Percentiles rank a stretch among this genome's conserved stretches.
Conservation (phyloP, 179 eudicot genomes). For the Camellia oleifera region DNA sequence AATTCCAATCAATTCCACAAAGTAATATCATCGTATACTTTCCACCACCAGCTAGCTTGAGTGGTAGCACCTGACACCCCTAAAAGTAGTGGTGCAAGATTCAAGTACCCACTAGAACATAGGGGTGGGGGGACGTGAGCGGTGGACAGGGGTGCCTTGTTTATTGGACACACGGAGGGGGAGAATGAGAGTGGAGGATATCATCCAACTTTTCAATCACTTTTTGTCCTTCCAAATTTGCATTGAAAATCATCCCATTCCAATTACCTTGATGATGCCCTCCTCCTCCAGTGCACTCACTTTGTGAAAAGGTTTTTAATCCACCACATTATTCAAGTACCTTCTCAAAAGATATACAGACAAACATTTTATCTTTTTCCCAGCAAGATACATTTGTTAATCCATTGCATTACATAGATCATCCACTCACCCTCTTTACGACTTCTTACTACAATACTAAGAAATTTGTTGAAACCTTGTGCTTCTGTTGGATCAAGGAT, state of each 20-base stretch:
- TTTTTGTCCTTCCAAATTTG: neutral
- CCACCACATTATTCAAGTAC: neutral
- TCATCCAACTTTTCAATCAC: neutral
- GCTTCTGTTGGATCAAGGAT: too few species aligned
- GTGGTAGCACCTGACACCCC: neutral
- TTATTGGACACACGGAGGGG: too few species aligned
- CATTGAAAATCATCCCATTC: neutral
- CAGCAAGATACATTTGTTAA: neutral
- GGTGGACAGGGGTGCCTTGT: neutral
- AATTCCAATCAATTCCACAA: neutral
- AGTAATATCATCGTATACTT: neutral
- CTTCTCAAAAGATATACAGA: neutral
- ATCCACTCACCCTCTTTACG: too few species aligned
- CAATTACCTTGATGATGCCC: neutral
- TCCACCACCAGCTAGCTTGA: neutral
- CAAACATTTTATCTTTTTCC: conserved; percentile 1
- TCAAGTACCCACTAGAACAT: too few species aligned
- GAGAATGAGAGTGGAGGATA: neutral
- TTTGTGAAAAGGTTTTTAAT: neutral
- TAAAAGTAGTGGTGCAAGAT: neutral
- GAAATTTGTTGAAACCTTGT: neutral
- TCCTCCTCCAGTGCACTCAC: neutral
- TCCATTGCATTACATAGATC: too few species aligned
- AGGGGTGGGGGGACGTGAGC: neutral
- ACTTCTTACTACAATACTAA: neutral